Conservation (phyloP, 306 rosid genomes). For the Dryas octopetala region DNA sequence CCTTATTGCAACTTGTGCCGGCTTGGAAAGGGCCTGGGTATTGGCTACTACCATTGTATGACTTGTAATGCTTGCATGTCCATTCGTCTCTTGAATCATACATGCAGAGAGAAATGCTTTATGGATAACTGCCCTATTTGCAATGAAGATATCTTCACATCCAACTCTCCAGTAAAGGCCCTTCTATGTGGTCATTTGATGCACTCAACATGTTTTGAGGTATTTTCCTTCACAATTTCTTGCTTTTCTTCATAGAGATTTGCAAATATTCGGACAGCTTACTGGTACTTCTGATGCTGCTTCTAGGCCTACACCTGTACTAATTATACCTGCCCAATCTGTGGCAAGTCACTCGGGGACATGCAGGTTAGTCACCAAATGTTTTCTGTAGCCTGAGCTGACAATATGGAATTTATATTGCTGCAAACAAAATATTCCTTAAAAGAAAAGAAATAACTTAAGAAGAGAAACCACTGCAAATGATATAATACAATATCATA, state of each 20-base stretch:
- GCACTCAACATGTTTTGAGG: constrained; percentile 93
- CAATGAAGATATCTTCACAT: constrained; percentile 88
- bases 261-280: constrained; percentile 26
- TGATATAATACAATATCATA: too few species aligned
- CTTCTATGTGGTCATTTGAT: constrained; percentile 90
- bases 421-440: background rate
- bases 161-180: constrained; percentile 72
- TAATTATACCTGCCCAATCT: constrained; percentile 83
- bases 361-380: constrained; percentile 74
- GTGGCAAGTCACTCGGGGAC: constrained; percentile 94
- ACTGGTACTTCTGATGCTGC: constrained; percentile 32
- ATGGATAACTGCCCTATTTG: constrained; percentile 94
- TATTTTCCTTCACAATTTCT: constrained; percentile 27
- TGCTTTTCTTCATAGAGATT: constrained; percentile 7
- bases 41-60: constrained; percentile 95
- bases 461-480: background rate
- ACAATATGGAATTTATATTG: background rate
- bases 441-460: background rate
- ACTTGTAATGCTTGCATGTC: constrained; percentile 96
- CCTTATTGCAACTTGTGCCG: constrained; percentile 96
- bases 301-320: constrained; percentile 74
- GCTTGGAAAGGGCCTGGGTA: constrained; percentile 91
- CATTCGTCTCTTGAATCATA: constrained; percentile 59
- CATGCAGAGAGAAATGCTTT: constrained; percentile 80
- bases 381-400: constrained; percentile 3